Evolutionary conservation across 139 green algal species (phyloP).

Genomic region (Coelastrella sp.): DNA sequence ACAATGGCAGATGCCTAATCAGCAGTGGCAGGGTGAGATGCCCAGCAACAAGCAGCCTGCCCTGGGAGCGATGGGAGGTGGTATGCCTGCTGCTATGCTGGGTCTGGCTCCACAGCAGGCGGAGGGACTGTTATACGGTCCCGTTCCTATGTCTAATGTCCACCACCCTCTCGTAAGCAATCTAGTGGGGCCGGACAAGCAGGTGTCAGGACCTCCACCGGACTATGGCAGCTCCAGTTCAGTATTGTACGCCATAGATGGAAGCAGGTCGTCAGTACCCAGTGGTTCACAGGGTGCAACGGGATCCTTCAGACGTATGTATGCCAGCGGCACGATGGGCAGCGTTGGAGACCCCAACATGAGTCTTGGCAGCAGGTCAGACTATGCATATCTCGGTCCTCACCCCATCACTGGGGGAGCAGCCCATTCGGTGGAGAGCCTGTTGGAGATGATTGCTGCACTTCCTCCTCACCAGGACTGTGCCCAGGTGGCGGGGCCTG

Average conservation of each 20-base stretch:
- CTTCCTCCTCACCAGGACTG: slow-evolving; percentile 25
- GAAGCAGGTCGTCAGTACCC: slow-evolving; percentile 14
- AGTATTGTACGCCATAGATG: slow-evolving; percentile 31
- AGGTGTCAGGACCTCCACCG: neutral
- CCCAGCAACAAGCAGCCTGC: neutral
- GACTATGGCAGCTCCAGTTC: slow-evolving; percentile 21
- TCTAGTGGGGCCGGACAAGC: neutral
- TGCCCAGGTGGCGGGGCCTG: neutral
- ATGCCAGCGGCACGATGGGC: slow-evolving; percentile 32
- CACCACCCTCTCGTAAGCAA: neutral
- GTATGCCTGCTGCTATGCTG: neutral
- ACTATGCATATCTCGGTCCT: slow-evolving; percentile 28
- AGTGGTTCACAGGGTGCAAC: slow-evolving; percentile 22
- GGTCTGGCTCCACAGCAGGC: neutral
- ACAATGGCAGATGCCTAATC: neutral
- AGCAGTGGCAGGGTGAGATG: neutral
- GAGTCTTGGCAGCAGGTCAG: slow-evolving; percentile 20
- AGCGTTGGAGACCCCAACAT: slow-evolving; percentile 37
- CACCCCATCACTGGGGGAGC: neutral
- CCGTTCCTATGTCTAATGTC: neutral
- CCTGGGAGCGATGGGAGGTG: neutral
- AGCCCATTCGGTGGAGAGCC: slow-evolving; percentile 36
- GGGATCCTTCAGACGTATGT: slow-evolving; percentile 32
- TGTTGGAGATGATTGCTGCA: slow-evolving; percentile 35
- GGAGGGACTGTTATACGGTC: neutral